Base-by-base conservation (phyloP, 768 basidiomycete genomes). In the Calvatia gigantea region DNA sequence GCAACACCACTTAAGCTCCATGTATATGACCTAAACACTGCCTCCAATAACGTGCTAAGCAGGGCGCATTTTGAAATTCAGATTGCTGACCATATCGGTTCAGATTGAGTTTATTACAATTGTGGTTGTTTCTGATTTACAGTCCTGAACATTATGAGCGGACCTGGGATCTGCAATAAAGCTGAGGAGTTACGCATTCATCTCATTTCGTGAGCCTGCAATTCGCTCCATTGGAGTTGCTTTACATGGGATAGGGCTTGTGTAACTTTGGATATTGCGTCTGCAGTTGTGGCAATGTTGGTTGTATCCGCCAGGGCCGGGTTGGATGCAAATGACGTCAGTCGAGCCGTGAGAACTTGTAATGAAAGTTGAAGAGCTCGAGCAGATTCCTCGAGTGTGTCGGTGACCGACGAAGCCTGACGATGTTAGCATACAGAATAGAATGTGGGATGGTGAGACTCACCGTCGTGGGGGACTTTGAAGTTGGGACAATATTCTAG, bases 241-340 rank as follows among this genome's bases (percentile, higher is more conserved):
- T 77, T 81, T 51, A 89, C 78, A 55, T 86, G 78, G 7, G 71
- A 69, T 58, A 90, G 70, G 5, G 88, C 87, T 56, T 80, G 76
- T 1, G 81, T 75, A 6, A 87, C 81, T 64, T 87, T 88, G 39
- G 71, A 67, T 28, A 91, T 85, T 1, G 86, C 80, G 59, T 89
- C 87, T n/a, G 88, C 86, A 14, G 80, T 81, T 43, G 71, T 68
- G 37, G 76, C 79, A 46, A 91, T 79, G 4, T 77, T 71, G 21
- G 62, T 48, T 29, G 76, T 73, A 62, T 89, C 85, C 50, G 74
- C 39, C 17, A 73, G 53, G 35, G 60, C 59, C 7, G 69, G 62
- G 29, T 66, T 67, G n/a, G 69, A 64, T 4, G 81, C 73, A n/a
- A 82, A 67, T 11, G 69, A 59, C 27, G 70, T 67, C 46, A 90